phyloP scores from a whole-genome alignment of 192 early-diverging fungal species.

The Podila epicladia region DNA sequence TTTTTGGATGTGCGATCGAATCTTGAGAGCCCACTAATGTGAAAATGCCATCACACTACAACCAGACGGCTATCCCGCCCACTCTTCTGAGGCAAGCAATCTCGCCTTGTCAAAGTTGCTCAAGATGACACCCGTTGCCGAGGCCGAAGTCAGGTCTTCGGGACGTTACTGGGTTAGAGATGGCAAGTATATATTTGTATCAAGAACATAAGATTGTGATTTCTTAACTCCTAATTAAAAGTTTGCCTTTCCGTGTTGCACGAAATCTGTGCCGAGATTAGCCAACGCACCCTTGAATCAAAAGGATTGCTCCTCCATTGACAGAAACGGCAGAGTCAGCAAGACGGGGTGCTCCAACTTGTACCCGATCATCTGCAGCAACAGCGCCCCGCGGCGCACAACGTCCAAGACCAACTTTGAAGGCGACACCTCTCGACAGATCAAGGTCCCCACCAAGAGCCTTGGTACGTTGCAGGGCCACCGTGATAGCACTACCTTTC shows the following conservation, averaged over 20 bases:
- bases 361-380: conserved; percentile 15
- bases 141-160: not conserved
- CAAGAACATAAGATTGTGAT: too few species aligned
- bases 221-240: too few species aligned
- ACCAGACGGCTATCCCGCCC: not conserved
- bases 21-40: too few species aligned
- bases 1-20: not conserved
- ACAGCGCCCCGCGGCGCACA: conserved; percentile 4
- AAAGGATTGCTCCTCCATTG: conserved; percentile 5
- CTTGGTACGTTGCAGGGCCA: conserved; percentile 25
- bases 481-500: conserved; percentile 34
- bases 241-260: too few species aligned
- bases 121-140: conserved; percentile 16
- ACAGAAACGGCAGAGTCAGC: not conserved
- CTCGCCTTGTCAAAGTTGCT: conserved; percentile 1
- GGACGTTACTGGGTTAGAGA: conserved; percentile 9
- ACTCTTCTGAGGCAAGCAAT: not conserved
- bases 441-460: conserved; percentile 15
- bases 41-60: not conserved
- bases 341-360: not conserved
- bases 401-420: too few species aligned
- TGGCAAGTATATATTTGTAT: not conserved
- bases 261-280: not conserved
- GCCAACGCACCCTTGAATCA: not conserved
- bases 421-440: conserved; percentile 18